Percentiles rank a stretch among this genome's conserved stretches.
phyloP scores from a whole-genome alignment of 805 yeast species.

The Saccharomycopsis sp. region DNA sequence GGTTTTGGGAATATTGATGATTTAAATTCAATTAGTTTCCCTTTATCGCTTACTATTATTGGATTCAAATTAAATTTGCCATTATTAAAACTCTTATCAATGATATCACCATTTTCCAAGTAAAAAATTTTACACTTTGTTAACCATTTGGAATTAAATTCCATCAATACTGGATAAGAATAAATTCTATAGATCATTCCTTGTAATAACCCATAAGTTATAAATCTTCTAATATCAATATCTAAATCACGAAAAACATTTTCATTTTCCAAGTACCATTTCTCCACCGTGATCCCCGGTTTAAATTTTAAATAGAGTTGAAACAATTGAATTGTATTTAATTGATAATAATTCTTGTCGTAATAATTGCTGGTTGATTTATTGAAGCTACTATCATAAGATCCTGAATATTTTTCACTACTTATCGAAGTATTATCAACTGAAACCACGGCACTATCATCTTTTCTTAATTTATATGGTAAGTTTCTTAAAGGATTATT shows the following conservation, averaged over 20 bases:
- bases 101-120: conserved; percentile 10
- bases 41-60: conserved; percentile 4
- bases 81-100: background rate
- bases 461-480: conserved; percentile 4
- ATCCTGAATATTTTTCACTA: background rate
- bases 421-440: background rate
- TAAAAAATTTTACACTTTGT: conserved; percentile 16
- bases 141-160: conserved; percentile 26
- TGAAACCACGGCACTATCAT: background rate
- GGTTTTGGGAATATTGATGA: conserved; percentile 18
- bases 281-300: conserved; percentile 68
- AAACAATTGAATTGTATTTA: conserved; percentile 11
- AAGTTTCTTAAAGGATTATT: conserved; percentile 9
- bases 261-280: conserved; percentile 72
- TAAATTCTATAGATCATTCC: conserved; percentile 78
- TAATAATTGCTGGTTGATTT: conserved; percentile 11
- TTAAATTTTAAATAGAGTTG: conserved; percentile 39
- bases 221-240: conserved; percentile 77
- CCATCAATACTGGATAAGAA: conserved; percentile 58
- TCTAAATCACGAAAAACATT: conserved; percentile 39
- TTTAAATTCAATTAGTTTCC: conserved; percentile 1
- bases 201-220: conserved; percentile 79
- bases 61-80: conserved; percentile 11
- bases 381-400: conserved; percentile 5
- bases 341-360: conserved; percentile 11